Conservation (phyloP, 2,329 filamentous ascomycete species). For the Diaporthe longicolla region DNA sequence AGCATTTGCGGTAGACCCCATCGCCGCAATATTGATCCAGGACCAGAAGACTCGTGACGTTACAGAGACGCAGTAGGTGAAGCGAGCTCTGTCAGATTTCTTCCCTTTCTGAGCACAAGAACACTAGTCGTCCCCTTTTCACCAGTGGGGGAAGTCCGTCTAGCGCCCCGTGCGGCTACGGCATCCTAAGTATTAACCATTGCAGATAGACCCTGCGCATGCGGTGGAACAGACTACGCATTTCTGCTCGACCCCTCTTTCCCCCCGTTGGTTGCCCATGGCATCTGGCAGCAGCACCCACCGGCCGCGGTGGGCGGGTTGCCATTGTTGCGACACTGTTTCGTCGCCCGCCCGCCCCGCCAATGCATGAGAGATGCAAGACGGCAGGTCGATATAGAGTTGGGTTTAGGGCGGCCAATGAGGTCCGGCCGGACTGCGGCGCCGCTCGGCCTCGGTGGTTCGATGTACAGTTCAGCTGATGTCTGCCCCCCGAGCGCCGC, state of each 20-base stretch:
- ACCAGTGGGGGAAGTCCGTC: background rate
- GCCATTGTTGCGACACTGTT: slow-evolving; percentile 4
- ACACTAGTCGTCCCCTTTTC: background rate
- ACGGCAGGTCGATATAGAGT: background rate
- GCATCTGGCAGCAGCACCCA: background rate
- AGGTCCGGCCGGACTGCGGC: background rate
- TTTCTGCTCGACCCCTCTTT: background rate
- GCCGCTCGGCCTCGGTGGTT: slow-evolving; percentile 9
- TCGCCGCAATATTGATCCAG: background rate
- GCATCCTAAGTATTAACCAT: background rate
- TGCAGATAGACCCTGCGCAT: background rate
- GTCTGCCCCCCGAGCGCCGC: background rate
- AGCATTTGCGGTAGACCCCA: slow-evolving; percentile 11
- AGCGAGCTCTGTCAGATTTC: background rate
- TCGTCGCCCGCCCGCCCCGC: background rate
- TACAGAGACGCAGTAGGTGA: background rate
- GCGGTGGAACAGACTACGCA: background rate
- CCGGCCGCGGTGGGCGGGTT: background rate
- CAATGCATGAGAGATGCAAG: slow-evolving; percentile 11
- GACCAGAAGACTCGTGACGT: background rate
- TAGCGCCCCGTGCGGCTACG: slow-evolving; percentile 5
- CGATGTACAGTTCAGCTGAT: slow-evolving; percentile 2
- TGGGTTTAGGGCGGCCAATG: slow-evolving; percentile 11
- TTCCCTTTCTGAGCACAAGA: background rate
- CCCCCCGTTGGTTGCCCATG: background rate